Evolutionary conservation across 176 grass and related monocot species (phyloP).

Genomic region (Cocos nucifera): DNA sequence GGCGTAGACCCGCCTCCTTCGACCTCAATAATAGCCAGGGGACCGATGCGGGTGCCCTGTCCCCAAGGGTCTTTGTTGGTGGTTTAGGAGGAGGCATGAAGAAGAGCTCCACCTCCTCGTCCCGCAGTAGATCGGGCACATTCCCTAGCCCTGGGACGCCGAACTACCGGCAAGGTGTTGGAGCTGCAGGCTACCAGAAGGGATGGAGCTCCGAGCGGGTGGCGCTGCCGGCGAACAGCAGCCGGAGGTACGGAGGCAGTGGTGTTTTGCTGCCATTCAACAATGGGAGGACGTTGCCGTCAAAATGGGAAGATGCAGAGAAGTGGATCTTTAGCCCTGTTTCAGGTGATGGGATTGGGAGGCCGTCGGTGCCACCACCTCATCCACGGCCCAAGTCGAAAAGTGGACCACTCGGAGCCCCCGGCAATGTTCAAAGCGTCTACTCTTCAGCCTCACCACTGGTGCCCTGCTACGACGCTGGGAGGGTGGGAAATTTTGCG

Average conservation of each 20-base stretch:
- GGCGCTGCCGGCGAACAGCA: conserved; percentile 40
- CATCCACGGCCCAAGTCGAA: conserved; percentile 61
- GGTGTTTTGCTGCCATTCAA: conserved; percentile 49
- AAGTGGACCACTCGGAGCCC: conserved; percentile 75
- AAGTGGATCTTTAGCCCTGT: conserved; percentile 94
- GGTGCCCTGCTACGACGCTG: conserved; percentile 39
- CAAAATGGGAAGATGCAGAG: conserved; percentile 98
- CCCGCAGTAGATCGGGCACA: conserved; percentile 38
- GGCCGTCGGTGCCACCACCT: conserved; percentile 29
- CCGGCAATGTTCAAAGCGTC: conserved; percentile 32
- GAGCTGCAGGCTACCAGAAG: conserved; percentile 33
- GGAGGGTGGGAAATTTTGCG: conserved; percentile 36
- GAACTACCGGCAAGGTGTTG: conserved; percentile 33
- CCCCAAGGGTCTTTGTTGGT: conserved; percentile 39
- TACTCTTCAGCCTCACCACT: conserved; percentile 51
- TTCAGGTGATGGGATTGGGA: conserved; percentile 37
- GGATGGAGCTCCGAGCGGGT: conserved; percentile 96
- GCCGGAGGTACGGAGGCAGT: conserved; percentile 41
- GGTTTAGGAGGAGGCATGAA: conserved; percentile 44
- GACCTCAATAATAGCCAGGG: conserved; percentile 47
- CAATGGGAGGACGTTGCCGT: conserved; percentile 73
- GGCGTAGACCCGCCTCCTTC: conserved; percentile 46
- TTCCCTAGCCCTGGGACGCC: conserved; percentile 77
- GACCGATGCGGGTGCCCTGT: conserved; percentile 30
- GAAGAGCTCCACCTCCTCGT: conserved; percentile 46